These are phyloP conservation scores for Suillus weaverae DNA, from an alignment of 768 basidiomycete species.

Conservation along the genomic window DNA sequence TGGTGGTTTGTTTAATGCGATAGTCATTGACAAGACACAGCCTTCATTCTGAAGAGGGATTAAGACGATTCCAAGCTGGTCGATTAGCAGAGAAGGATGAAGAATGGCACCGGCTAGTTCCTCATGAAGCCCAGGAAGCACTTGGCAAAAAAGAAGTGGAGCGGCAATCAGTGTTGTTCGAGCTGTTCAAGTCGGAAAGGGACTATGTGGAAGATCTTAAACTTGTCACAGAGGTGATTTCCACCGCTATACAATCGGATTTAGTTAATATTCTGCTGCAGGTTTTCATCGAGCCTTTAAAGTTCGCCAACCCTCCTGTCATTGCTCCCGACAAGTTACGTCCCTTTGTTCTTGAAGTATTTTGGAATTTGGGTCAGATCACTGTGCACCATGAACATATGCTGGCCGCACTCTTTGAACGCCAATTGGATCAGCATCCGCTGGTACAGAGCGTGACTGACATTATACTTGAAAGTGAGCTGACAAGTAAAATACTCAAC, in stretches of 20 bases:
- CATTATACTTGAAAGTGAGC: constrained; percentile 76
- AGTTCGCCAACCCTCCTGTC: constrained; percentile 61
- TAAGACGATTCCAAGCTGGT: constrained; percentile 68
- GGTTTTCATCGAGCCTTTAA: constrained; percentile 75
- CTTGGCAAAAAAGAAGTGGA: constrained; percentile 78
- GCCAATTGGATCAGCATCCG: constrained; percentile 85
- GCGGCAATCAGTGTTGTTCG: constrained; percentile 85
- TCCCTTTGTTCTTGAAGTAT: constrained; percentile 78
- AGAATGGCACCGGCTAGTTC: constrained; percentile 83
- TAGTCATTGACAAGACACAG: constrained; percentile 34
- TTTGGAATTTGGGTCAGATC: constrained; percentile 78
- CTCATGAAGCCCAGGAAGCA: constrained; percentile 64
- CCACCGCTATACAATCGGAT: background rate
- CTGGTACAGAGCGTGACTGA: constrained; percentile 82
- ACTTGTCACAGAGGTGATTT: constrained; percentile 60
- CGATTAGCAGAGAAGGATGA: constrained; percentile 65
- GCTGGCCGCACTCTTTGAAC: constrained; percentile 68
- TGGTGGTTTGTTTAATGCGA: background rate
- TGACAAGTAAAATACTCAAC: constrained; percentile 1
- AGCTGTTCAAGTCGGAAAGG: constrained; percentile 86
- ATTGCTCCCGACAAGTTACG: constrained; percentile 53
- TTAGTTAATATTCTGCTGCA: constrained; percentile 27
- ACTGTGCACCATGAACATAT: constrained; percentile 65
- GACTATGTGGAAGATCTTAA: constrained; percentile 85
- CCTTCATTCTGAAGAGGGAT: constrained; percentile 59